These are phyloP conservation scores for Selenicereus undatus DNA, from an alignment of 148 eudicot species.

Conservation along the genomic window DNA sequence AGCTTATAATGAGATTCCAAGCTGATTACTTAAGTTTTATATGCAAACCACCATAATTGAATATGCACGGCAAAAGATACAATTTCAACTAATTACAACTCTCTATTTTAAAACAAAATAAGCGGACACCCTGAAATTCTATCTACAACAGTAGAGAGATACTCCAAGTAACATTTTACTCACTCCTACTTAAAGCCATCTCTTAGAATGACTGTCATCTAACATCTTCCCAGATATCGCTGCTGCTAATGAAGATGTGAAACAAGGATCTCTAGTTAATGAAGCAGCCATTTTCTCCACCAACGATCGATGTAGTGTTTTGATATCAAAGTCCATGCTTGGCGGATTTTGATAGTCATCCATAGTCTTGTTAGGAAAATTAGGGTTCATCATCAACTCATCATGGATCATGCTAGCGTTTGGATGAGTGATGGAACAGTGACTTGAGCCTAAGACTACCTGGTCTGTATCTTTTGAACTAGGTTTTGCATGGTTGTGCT, in stretches of 20 bases:
- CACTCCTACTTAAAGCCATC: constrained; percentile 1
- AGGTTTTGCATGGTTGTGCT: constrained; percentile 33
- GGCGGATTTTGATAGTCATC: not conserved
- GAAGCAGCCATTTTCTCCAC: constrained; percentile 33
- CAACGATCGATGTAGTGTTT: constrained; percentile 22
- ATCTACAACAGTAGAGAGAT: no score
- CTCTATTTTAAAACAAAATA: no score
- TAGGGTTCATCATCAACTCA: constrained; percentile 4
- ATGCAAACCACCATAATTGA: no score
- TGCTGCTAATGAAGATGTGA: constrained; percentile 27
- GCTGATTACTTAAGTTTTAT: no score
- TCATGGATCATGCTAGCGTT: not conserved
- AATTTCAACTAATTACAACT: no score
- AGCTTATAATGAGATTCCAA: no score
- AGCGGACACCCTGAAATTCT: no score
- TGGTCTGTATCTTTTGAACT: constrained; percentile 27
- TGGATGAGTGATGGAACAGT: not conserved
- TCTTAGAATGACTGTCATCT: not conserved
- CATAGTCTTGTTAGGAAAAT: not conserved
- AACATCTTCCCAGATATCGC: constrained; percentile 28
- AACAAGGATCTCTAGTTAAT: constrained; percentile 33
- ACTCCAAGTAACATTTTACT: no score
- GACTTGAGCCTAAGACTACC: constrained; percentile 18
- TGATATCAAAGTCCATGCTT: not conserved
- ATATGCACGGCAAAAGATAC: no score